Percentiles rank a stretch among this genome's conserved stretches.
phyloP scores from a whole-genome alignment of 805 yeast genomes.

The Middelhovenomyces tepae region DNA sequence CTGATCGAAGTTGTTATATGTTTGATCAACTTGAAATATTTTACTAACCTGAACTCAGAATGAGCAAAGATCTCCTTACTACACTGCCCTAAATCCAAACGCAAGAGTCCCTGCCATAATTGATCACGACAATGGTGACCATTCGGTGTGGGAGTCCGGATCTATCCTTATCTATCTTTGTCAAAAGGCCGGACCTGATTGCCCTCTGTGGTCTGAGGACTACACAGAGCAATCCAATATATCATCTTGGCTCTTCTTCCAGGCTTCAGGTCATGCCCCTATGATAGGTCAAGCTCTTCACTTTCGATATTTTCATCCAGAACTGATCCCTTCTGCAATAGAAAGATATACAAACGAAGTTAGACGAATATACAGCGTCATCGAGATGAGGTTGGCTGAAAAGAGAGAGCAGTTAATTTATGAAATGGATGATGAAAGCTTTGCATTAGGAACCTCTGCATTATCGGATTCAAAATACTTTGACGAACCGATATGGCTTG shows the following conservation, averaged over 20 bases:
- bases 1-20: not conserved
- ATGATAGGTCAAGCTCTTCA: conserved; percentile 97
- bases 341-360: conserved; percentile 90
- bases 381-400: conserved; percentile 92
- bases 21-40: not conserved
- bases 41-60: no score
- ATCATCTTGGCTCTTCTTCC: conserved; percentile 85
- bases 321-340: conserved; percentile 78
- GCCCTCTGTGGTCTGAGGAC: conserved; percentile 74
- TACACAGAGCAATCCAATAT: conserved; percentile 76
- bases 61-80: conserved; percentile 90
- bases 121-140: conserved; percentile 74
- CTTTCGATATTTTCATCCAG: conserved; percentile 83
- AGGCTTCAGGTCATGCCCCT: conserved; percentile 96
- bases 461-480: conserved; percentile 75
- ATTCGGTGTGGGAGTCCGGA: conserved; percentile 91
- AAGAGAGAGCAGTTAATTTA: conserved; percentile 80
- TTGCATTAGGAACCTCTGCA: conserved; percentile 82
- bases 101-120: conserved; percentile 93
- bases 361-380: conserved; percentile 83
- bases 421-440: conserved; percentile 83
- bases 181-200: conserved; percentile 47
- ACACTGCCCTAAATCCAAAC: conserved; percentile 88
- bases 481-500: conserved; percentile 92
- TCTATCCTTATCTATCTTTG: conserved; percentile 81